Conservation (phyloP, 2,329 filamentous ascomycete species). For the Paraphoma chrysanthemicola region DNA sequence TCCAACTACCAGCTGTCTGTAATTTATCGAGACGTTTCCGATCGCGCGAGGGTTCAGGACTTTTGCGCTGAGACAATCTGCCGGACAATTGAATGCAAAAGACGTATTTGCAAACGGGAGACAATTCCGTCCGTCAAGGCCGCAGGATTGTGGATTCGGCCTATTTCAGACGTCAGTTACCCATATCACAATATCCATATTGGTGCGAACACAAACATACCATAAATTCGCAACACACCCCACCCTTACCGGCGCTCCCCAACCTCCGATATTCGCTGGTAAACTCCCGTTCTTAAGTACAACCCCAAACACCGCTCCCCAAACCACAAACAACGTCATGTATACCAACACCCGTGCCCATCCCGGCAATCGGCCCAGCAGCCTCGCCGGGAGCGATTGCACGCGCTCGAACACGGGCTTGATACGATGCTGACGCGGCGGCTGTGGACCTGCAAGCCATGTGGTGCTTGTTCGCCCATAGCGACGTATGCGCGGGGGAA, state of each 20-base stretch:
- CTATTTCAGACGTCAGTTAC: slow-evolving; percentile 18
- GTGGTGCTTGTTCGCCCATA: slow-evolving; percentile 33
- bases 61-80: slow-evolving; percentile 57
- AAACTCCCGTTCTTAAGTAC: slow-evolving; percentile 68
- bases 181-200: too few relatives aligned
- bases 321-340: slow-evolving; percentile 65
- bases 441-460: slow-evolving; percentile 56
- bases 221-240: slow-evolving; percentile 74
- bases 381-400: slow-evolving; percentile 69
- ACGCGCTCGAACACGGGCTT: slow-evolving; percentile 65
- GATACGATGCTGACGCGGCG: slow-evolving; percentile 52
- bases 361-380: slow-evolving; percentile 67
- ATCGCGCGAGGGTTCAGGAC: slow-evolving; percentile 60
- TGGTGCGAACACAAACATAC: slow-evolving; percentile 45
- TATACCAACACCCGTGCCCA: slow-evolving; percentile 63
- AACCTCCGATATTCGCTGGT: slow-evolving; percentile 67
- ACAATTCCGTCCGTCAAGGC: slow-evolving; percentile 62
- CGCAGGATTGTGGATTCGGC: slow-evolving; percentile 49
- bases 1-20: slow-evolving; percentile 72
- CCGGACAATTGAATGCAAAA: slow-evolving; percentile 64
- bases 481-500: slow-evolving; percentile 25
- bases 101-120: slow-evolving; percentile 61
- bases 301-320: slow-evolving; percentile 72
- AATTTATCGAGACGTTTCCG: slow-evolving; percentile 67
- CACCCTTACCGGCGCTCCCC: slow-evolving; percentile 70